phyloP scores from a whole-genome alignment of 345 rosid species.

The sweet orange (Citrus sinensis) region DVS_A1.0 CM039167.1:24215501-24216000 shows the following conservation, averaged over 20 bases:
- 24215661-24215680: neutral
- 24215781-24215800: neutral
- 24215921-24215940: conserved; percentile 35
- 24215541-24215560: neutral
- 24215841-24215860: conserved; percentile 24
- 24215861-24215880: conserved; percentile 49
- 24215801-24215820: conserved; percentile 15
- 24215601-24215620: neutral
- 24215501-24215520: neutral
- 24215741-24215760: neutral
- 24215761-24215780: neutral
- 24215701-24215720: neutral
- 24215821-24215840: conserved; percentile 50
- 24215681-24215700: neutral
- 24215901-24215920: conserved; percentile 60
- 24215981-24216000: conserved; percentile 33
- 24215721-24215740: no score
- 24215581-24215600: neutral
- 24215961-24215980: neutral
- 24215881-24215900: conserved; percentile 47
- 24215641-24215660: neutral
- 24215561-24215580: neutral
- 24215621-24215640: neutral
- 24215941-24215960: conserved; percentile 30
- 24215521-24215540: neutral